These are phyloP conservation scores for Alternaria alternata DNA, from an alignment of 2,329 filamentous ascomycete species.

Conservation along the genomic window DNA sequence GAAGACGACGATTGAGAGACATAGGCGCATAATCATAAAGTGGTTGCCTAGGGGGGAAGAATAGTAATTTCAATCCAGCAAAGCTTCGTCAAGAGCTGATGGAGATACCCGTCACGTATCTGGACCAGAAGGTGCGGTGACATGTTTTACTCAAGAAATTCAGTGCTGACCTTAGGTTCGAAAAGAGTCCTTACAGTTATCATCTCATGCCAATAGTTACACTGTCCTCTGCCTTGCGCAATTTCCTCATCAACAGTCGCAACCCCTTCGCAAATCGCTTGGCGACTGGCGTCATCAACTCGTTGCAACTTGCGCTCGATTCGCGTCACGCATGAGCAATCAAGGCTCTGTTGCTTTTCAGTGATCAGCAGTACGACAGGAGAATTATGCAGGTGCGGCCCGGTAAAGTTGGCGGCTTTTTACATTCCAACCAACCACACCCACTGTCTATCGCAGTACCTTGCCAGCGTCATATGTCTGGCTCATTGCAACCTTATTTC, in stretches of 20 bases:
- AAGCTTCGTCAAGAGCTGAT: conserved; percentile 14
- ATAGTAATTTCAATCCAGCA: conserved; percentile 5
- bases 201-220: background rate
- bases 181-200: background rate
- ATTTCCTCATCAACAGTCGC: background rate
- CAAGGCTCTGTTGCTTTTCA: background rate
- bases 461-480: background rate
- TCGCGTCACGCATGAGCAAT: background rate
- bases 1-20: conserved; percentile 77
- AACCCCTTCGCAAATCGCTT: background rate
- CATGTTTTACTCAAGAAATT: background rate
- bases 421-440: conserved; percentile 1
- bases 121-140: background rate
- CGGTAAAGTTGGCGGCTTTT: conserved; percentile 10
- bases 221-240: background rate
- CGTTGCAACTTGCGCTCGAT: background rate
- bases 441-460: background rate
- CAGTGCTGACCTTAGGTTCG: background rate
- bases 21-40: background rate
- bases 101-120: background rate
- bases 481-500: background rate
- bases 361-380: background rate
- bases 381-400: conserved; percentile 6
- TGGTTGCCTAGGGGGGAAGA: background rate
- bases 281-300: background rate